Evolutionary conservation across 495 filamentous ascomycete genomes (phyloP), one percentile per base, ranked within the genome.

Genomic region (Pseudotulostoma volvatum): DNA sequence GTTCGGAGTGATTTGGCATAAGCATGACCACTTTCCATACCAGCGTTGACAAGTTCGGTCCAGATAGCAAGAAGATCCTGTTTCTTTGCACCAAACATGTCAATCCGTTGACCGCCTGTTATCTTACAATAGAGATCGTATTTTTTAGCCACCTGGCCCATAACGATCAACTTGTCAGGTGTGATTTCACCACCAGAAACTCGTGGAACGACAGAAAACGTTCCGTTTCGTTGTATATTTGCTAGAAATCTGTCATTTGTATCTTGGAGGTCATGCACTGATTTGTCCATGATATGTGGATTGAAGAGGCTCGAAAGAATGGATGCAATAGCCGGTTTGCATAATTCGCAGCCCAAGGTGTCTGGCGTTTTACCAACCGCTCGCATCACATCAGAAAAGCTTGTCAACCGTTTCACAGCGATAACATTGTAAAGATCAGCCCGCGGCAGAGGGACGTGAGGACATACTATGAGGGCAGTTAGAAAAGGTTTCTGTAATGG

Each of bases 21-120:
- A 1, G 85, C 88, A 52, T 96, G 85, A 0, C 88, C 88, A 53
- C 77, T 84, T 57, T 96, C 88, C 81, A 94, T 82, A n/a, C 88
- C 88, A 5, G 76, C 88, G 44, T 84, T 74, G 17, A 93, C 74
- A 7, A 96, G 68, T 42, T 71, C 73, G 4, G 72, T 75, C 88
- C 88, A 96, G 48, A 96, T 96, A n/a, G 68, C 67, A 25, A 84
- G 64, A 23, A 96, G 64, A 63, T 96, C 87, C 46, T 92, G 82
- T 58, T 93, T 94, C 61, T 76, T 77, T 0, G 88, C 87, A 7
- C 87, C 86, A 46, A 93, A 94, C 82, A 94, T 79, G 53, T 96
- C 88, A 50, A 94, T 94, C 32, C 88, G 73, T 59, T 96, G 88
- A 1, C 81, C 88, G 37, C 88, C 88, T 0, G 88, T 96, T 49